Percentiles rank a stretch among this genome's conserved stretches.
Evolutionary conservation across 495 filamentous ascomycete species (phyloP).

Genomic region (Hypoxylon perforatum): DNA sequence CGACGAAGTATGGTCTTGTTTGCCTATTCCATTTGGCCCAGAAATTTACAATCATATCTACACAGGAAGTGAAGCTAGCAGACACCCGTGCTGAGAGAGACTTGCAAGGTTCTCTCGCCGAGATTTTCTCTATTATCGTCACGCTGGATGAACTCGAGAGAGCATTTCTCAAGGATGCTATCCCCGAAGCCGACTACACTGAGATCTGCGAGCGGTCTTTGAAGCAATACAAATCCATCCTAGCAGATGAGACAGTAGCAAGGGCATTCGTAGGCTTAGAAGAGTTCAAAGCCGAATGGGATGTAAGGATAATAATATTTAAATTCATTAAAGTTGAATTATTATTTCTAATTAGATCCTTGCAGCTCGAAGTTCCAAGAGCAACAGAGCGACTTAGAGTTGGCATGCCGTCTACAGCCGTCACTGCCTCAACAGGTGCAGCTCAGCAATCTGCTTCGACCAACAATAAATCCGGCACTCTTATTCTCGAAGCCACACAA

Average conservation of each 20-base stretch:
- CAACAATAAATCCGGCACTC: slow-evolving; percentile 72
- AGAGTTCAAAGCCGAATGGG: slow-evolving; percentile 93
- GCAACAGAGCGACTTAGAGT: slow-evolving; percentile 93
- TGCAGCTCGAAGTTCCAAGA: slow-evolving; percentile 90
- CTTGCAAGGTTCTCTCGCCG: slow-evolving; percentile 93
- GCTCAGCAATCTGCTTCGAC: slow-evolving; percentile 58
- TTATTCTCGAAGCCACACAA: slow-evolving; percentile 89
- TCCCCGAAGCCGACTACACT: slow-evolving; percentile 90
- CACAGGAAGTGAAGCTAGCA: slow-evolving; percentile 90
- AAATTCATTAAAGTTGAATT: not conserved
- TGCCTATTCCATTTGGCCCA: not conserved
- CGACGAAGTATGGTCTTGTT: slow-evolving; percentile 73
- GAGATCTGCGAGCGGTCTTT: slow-evolving; percentile 92
- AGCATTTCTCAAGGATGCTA: slow-evolving; percentile 95
- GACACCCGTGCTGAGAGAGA: slow-evolving; percentile 88
- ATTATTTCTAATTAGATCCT: slow-evolving; percentile 23
- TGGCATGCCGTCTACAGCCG: slow-evolving; percentile 77
- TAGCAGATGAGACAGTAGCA: slow-evolving; percentile 86
- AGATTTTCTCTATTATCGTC: slow-evolving; percentile 97
- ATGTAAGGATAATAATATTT: slow-evolving; percentile 66
- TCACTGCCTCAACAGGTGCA: slow-evolving; percentile 62
- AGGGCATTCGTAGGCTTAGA: slow-evolving; percentile 87
- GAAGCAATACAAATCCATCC: slow-evolving; percentile 95
- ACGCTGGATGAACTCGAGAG: slow-evolving; percentile 96
- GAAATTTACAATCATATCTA: slow-evolving; percentile 5